Base-by-base conservation (phyloP, 768 basidiomycete genomes). In the Dendrothele bispora region DNA sequence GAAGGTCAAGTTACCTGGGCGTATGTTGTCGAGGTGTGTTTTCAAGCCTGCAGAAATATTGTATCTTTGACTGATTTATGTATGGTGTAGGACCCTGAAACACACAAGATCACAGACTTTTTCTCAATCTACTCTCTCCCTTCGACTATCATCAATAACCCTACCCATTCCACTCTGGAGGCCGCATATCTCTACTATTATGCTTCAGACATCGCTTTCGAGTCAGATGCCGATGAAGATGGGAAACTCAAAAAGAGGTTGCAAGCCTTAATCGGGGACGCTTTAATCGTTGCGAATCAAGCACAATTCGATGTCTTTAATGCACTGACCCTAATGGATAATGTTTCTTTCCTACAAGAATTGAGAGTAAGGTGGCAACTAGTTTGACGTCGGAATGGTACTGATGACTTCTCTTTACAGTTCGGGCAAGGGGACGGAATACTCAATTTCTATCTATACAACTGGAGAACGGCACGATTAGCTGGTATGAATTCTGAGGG, bases 151-250 rank as follows among this genome's bases (percentile, higher is more conserved):
- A 91, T 98, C 62, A 78, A 82, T 43, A 83, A 82, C 55, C 52
- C 74, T n/a, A 88, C 84, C 54, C 69, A 93, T 61, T 74, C 78
- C 17, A 58, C 82, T 24, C 79, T 99, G 32, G 86, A 99, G 55
- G 95, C 95, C 1, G 95, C 92, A 10, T 99, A 98, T 68, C 75
- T 98, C 20, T 98, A 82, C 67, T 98, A 98, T 69, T 98, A 98
- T 60, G 97, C 92, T 17, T 86, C 88, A 6, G 86, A 88, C 42
- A 75, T 72, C 4, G 88, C 84, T 3, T 84, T 92, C 53, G 63
- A 77, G 43, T 72, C 77, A 17, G 79, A 70, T 7, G 75, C 79
- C 26, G 83, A 90, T 43, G 77, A 77, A n/a, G 78, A 80, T 36
- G 79, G 71, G 21, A 69, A 64, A 22, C 64, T 97, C 45, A 87